phyloP scores from a whole-genome alignment of 176 grass and related monocot genomes.

The barley (Hordeum vulgare) region MorexV3_pseudomolecules_assembly NC_058522.1:340803057-340803556 shows the following conservation, averaged over 20 bases:
- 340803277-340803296: constrained; percentile 54
- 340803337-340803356: constrained; percentile 56
- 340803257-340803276: background rate
- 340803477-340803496: background rate
- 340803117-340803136: background rate
- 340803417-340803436: constrained; percentile 5
- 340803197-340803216: background rate
- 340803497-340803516: constrained; percentile 65
- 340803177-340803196: background rate
- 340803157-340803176: background rate
- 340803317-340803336: constrained; percentile 61
- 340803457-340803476: background rate
- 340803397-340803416: background rate
- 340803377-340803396: background rate
- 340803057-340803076: background rate
- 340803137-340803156: background rate
- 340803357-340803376: constrained; percentile 87
- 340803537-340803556: constrained; percentile 62
- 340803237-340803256: background rate
- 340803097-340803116: background rate
- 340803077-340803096: background rate
- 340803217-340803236: background rate
- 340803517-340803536: constrained; percentile 62
- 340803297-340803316: constrained; percentile 47
- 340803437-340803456: background rate